phyloP scores from a whole-genome alignment of 2,329 filamentous ascomycete species.

The Elsinoe fawcettii region DNA sequence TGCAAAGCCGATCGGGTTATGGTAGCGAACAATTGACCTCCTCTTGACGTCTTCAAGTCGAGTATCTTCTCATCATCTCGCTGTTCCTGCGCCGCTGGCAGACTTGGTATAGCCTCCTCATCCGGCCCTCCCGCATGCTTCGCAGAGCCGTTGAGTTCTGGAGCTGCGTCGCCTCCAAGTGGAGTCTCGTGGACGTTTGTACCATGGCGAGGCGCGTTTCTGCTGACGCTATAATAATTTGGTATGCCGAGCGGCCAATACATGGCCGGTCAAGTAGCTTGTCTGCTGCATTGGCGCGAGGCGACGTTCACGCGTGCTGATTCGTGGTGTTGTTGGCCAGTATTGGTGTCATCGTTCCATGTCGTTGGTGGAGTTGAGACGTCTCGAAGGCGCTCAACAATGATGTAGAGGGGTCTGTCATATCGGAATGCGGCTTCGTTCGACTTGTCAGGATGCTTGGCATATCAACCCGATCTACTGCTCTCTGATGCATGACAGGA shows the following conservation, averaged over 20 bases:
- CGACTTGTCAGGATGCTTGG: not conserved
- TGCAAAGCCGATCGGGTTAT: constrained; percentile 79
- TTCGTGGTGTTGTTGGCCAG: not conserved
- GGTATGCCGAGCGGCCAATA: constrained; percentile 88
- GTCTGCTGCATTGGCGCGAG: constrained; percentile 12
- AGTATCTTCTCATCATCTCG: constrained; percentile 43
- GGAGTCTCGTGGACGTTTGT: constrained; percentile 25
- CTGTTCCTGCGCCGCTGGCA: not conserved
- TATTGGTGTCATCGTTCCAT: not conserved
- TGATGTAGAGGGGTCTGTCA: not conserved
- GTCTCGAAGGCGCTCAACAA: too few relatives aligned
- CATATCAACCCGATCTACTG: not conserved
- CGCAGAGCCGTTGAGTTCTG: not conserved
- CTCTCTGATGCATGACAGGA: not conserved
- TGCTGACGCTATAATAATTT: constrained; percentile 59
- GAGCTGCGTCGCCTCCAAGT: not conserved
- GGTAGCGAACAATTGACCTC: constrained; percentile 76
- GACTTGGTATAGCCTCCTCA: not conserved
- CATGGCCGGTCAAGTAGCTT: constrained; percentile 45
- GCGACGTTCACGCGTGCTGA: not conserved
- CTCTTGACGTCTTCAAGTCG: constrained; percentile 68
- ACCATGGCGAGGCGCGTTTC: constrained; percentile 55
- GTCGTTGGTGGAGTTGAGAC: not conserved
- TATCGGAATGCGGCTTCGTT: not conserved
- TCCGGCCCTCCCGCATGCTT: not conserved